phyloP scores from a whole-genome alignment of 225 moss, liverwort and hornwort genomes.

The Bryoerythrophyllum caledonicum region DNA sequence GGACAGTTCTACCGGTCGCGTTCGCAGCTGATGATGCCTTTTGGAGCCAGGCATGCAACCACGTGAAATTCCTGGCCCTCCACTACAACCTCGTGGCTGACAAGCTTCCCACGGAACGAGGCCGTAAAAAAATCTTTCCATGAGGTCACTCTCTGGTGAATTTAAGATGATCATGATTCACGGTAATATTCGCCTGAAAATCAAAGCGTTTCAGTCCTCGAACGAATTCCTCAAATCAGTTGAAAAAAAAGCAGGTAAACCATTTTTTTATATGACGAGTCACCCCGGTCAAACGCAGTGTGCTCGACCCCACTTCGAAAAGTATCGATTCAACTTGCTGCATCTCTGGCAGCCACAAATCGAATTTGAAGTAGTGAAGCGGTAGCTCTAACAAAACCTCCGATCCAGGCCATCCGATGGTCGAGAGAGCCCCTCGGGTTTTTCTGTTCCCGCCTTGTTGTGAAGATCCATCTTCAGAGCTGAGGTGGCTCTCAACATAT shows the following conservation, averaged over 20 bases:
- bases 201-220: too few relatives aligned
- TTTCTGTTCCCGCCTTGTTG: conserved; percentile 26
- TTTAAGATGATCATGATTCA: too few relatives aligned
- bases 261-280: too few relatives aligned
- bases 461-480: not conserved
- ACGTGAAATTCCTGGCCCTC: too few relatives aligned
- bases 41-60: too few relatives aligned
- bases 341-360: not conserved
- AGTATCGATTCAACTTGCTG: not conserved
- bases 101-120: too few relatives aligned
- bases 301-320: not conserved
- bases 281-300: not conserved
- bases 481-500: not conserved
- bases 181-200: too few relatives aligned
- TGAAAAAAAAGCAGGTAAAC: too few relatives aligned
- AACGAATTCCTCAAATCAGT: too few relatives aligned
- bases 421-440: not conserved
- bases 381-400: not conserved
- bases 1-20: not conserved
- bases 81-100: too few relatives aligned
- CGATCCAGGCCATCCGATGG: conserved; percentile 4
- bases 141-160: too few relatives aligned
- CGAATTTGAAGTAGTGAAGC: conserved; percentile 20
- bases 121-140: too few relatives aligned
- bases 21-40: not conserved